Percentiles rank a stretch among this genome's conserved stretches.
These are phyloP conservation scores for Ramalina intermedia DNA, from an alignment of 495 filamentous ascomycete genomes.

Conservation along the genomic window DNA sequence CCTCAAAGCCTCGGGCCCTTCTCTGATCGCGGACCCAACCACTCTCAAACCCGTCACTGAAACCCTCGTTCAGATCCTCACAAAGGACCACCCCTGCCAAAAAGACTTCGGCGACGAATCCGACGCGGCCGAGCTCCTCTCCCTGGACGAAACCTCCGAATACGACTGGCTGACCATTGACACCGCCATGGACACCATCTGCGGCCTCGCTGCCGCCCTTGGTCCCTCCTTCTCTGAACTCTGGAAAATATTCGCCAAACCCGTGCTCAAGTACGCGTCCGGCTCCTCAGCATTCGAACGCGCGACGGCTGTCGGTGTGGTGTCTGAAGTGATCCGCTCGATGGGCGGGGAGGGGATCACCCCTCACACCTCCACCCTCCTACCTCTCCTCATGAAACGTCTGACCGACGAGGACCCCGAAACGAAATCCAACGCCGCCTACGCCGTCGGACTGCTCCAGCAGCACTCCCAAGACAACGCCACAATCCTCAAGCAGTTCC, in stretches of 20 bases:
- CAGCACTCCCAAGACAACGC: conserved; percentile 58
- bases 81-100: conserved; percentile 83
- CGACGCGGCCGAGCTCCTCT: conserved; percentile 39
- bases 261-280: conserved; percentile 72
- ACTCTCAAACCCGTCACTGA: conserved; percentile 49
- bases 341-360: conserved; percentile 68
- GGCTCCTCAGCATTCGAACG: conserved; percentile 76
- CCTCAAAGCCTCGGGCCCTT: conserved; percentile 80
- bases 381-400: conserved; percentile 75
- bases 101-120: conserved; percentile 65
- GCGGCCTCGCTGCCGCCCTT: conserved; percentile 67
- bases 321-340: conserved; percentile 79
- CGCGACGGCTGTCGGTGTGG: conserved; percentile 73
- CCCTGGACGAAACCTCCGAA: conserved; percentile 73
- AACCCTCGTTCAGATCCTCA: conserved; percentile 58
- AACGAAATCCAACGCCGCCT: conserved; percentile 89
- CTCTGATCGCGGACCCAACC: conserved; percentile 56
- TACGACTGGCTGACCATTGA: conserved; percentile 96
- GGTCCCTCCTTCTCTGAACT: conserved; percentile 69
- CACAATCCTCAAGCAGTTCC: conserved; percentile 57
- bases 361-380: conserved; percentile 55
- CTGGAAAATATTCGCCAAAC: conserved; percentile 89
- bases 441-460: conserved; percentile 72
- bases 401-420: conserved; percentile 80
- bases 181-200: conserved; percentile 78